Base-by-base conservation (phyloP, 2,329 filamentous ascomycete genomes). In the Stylonectria norvegica region DNA sequence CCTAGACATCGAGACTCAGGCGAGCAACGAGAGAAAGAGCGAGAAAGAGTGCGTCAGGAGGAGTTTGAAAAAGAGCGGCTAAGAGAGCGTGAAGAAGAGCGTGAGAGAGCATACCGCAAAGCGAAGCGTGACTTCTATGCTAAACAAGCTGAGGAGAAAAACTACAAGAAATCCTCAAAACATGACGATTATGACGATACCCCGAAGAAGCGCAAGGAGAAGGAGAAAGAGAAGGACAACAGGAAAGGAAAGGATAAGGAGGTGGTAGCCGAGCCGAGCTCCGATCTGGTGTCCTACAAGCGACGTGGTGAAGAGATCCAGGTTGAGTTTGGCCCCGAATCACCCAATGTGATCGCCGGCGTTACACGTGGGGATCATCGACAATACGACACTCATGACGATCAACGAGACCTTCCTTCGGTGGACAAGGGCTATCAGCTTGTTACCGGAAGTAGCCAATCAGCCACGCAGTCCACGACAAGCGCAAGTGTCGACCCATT, bases 401-500 rank as follows among this genome's bases (percentile, higher is more conserved):
- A 62, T 18, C 59, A 46, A 33, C 55, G 58, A 38, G 47, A 56
- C 32, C 44, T 50, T 27, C 49, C 51, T 34, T 53, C 44, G 42
- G 44, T 53, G 43, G 54, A 53, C 49, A 54, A 60, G 53, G 57
- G 47, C 30, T 51, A 56, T 42, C 49, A 59, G 36, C 38, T 56
- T 46, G 40, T 52, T 36, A 55, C 45, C 37, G 38, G 36, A 41
- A 54, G 48, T 30, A 60, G 43, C 48, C 43, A 49, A 38, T 45
- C 53, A 34, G 45, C 28, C 16, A n/a, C n/a, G n/a, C 44, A 56
- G 41, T 50, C 57, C 37, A 43, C 44, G 17, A 50, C 57, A 43
- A 53, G 52, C 43, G 52, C 57, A n/a, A 53, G 59, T 35, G 58
- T 76, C 54, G 73, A 83, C 59, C 76, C 78, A 14, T 81, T 82